These are phyloP conservation scores for Mycosarcoma mackinlayi DNA, from an alignment of 1,284 basidiomycete genomes.

Conservation along the genomic window DNA sequence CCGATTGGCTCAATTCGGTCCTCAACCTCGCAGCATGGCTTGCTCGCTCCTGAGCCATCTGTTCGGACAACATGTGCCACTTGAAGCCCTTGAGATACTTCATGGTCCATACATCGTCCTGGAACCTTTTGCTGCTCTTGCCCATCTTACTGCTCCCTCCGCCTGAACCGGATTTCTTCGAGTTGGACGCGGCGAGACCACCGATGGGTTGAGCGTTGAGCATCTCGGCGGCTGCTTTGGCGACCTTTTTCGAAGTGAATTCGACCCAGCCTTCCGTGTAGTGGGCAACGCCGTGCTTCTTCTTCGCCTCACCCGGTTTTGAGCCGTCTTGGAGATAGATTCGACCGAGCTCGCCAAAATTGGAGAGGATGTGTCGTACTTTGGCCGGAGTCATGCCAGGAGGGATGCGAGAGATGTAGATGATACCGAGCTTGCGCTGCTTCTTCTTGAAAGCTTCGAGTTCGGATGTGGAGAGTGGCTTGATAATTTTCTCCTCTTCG, in stretches of 20 bases:
- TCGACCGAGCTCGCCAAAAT: slow-evolving; percentile 65
- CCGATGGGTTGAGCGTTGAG: slow-evolving; percentile 94
- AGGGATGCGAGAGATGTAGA: slow-evolving; percentile 95
- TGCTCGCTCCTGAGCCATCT: slow-evolving; percentile 95
- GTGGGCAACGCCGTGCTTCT: slow-evolving; percentile 73
- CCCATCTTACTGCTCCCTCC: slow-evolving; percentile 53
- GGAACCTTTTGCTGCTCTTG: slow-evolving; percentile 72
- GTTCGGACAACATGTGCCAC: slow-evolving; percentile 98
- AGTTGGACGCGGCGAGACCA: slow-evolving; percentile 42
- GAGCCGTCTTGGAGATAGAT: slow-evolving; percentile 64
- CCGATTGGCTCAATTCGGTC: slow-evolving; percentile 89
- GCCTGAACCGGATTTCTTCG: slow-evolving; percentile 47
- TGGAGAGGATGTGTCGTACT: slow-evolving; percentile 78
- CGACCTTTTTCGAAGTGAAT: slow-evolving; percentile 91
- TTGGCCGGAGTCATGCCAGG: slow-evolving; percentile 99
- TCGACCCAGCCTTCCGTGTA: slow-evolving; percentile 99
- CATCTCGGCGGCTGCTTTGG: slow-evolving; percentile 90
- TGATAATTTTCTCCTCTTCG: slow-evolving; percentile 46
- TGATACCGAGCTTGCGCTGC: slow-evolving; percentile 74
- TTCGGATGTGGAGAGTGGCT: slow-evolving; percentile 49
- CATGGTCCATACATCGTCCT: slow-evolving; percentile 99
- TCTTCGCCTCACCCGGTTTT: slow-evolving; percentile 32
- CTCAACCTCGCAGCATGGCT: slow-evolving; percentile 87
- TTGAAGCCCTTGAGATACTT: slow-evolving; percentile 98
- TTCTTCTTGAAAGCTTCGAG: slow-evolving; percentile 61